Evolutionary conservation across 352 stramenopile species (phyloP).

Genomic region (Discostella stelligera): DNA sequence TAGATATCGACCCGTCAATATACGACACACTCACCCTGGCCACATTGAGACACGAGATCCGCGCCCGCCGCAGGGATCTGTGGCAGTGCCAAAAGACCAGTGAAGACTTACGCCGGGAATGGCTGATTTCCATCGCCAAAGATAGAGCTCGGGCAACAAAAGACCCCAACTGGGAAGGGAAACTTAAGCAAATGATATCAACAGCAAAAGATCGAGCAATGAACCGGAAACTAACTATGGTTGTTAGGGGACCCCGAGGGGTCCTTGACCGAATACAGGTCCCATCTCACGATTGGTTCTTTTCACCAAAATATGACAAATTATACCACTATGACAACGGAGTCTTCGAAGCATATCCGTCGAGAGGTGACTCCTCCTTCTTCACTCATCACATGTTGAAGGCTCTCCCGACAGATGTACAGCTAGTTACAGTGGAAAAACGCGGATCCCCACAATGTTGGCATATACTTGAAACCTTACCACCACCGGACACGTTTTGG

Average conservation of each 20-base stretch:
- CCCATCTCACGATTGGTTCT: conserved; percentile 26
- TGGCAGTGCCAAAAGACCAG: no score
- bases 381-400: conserved; percentile 25
- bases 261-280: conserved; percentile 22
- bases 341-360: conserved; percentile 20
- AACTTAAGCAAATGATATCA: conserved; percentile 7
- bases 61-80: no score
- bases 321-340: conserved; percentile 24
- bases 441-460: not conserved
- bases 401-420: not conserved
- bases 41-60: not conserved
- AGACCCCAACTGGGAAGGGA: no score
- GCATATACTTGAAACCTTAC: no score
- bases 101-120: no score
- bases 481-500: not conserved
- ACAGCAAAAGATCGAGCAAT: not conserved
- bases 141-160: no score
- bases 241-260: conserved; percentile 1
- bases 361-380: not conserved
- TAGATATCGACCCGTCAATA: not conserved
- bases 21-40: not conserved
- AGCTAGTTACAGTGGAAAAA: not conserved
- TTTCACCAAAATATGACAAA: conserved; percentile 11
- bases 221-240: conserved; percentile 4
- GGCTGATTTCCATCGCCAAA: no score